Evolutionary conservation across 345 rosid genomes (phyloP).

Genomic region (Barbarea vulgaris): DNA sequence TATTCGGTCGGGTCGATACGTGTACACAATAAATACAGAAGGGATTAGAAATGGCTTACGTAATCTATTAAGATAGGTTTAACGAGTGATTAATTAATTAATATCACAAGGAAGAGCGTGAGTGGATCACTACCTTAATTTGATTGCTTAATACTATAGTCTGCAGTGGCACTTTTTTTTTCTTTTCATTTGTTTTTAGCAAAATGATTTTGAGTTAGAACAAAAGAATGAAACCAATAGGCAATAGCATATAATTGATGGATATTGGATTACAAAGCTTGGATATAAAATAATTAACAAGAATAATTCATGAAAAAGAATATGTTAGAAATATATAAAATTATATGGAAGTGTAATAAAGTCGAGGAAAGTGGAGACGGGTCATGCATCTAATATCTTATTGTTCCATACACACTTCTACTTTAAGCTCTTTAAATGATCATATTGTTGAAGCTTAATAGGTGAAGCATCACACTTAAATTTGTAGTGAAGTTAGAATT

Average conservation of each 20-base stretch:
- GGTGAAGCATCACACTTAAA: slow-evolving; percentile 18
- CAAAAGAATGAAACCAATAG: not conserved
- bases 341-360: slow-evolving; percentile 6
- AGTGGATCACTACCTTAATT: slow-evolving; percentile 31
- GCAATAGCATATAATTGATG: not conserved
- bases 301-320: not conserved
- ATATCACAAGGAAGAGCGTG: not conserved
- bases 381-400: slow-evolving; percentile 25
- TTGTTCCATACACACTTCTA: slow-evolving; percentile 13
- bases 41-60: slow-evolving; percentile 32
- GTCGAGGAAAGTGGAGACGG: slow-evolving; percentile 30
- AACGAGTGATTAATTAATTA: slow-evolving; percentile 22
- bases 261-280: not conserved
- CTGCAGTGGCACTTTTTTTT: not conserved
- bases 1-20: slow-evolving; percentile 28
- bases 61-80: slow-evolving; percentile 34
- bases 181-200: not conserved
- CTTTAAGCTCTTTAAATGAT: slow-evolving; percentile 2
- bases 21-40: not conserved
- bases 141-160: slow-evolving; percentile 8
- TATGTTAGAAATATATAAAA: not conserved
- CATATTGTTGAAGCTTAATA: slow-evolving; percentile 27
- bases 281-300: not conserved
- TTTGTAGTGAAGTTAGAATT: slow-evolving; percentile 20
- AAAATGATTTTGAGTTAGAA: slow-evolving; percentile 1